Evolutionary conservation across 164 flowering plant genomes (phyloP).

Genomic region (Aristolochia californica): DNA sequence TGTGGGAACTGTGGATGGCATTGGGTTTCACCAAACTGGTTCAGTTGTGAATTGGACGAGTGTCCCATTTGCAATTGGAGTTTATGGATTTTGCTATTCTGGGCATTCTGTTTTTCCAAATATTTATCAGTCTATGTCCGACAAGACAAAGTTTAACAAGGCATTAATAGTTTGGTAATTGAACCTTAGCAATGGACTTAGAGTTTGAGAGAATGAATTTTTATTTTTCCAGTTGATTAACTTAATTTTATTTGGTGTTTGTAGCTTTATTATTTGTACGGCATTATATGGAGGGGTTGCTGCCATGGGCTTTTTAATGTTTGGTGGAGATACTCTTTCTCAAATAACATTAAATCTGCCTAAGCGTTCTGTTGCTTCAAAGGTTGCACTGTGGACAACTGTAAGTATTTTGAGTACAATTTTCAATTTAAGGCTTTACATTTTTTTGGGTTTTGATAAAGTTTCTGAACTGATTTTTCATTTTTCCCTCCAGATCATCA

Average conservation of each 20-base stretch:
- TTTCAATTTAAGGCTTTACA: not conserved
- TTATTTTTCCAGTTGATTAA: not conserved
- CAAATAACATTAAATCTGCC: slow-evolving; percentile 92
- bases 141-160: slow-evolving; percentile 48
- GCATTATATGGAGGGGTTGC: slow-evolving; percentile 71
- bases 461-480: slow-evolving; percentile 8
- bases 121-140: slow-evolving; percentile 90
- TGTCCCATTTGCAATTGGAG: slow-evolving; percentile 76
- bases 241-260: slow-evolving; percentile 2
- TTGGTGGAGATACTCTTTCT: slow-evolving; percentile 65
- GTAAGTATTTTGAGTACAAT: too few species aligned
- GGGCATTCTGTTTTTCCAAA: slow-evolving; percentile 91
- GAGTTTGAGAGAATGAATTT: not conserved
- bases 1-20: slow-evolving; percentile 43
- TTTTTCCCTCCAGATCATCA: slow-evolving; percentile 54
- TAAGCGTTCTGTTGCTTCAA: slow-evolving; percentile 34
- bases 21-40: slow-evolving; percentile 64
- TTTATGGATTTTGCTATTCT: slow-evolving; percentile 80
- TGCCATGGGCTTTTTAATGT: slow-evolving; percentile 70
- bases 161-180: slow-evolving; percentile 58
- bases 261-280: slow-evolving; percentile 63
- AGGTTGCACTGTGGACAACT: slow-evolving; percentile 83
- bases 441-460: not conserved
- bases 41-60: slow-evolving; percentile 53
- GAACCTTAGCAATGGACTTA: not conserved